These are phyloP conservation scores for Aspergillus bertholletiae DNA, from an alignment of 495 filamentous ascomycete genomes.

Conservation along the genomic window DNA sequence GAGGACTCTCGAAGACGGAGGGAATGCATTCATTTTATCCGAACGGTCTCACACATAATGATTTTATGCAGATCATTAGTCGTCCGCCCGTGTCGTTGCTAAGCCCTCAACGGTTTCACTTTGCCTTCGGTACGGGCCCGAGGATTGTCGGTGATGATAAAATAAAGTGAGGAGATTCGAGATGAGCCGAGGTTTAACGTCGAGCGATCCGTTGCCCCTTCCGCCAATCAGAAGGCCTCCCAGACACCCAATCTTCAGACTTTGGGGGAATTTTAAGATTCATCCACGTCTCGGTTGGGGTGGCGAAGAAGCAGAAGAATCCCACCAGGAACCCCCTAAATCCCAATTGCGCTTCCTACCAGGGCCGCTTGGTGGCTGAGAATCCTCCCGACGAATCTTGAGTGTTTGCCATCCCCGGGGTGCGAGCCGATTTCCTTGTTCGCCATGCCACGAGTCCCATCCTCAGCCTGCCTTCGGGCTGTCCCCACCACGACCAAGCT, in stretches of 20 bases:
- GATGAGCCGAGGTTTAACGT: not conserved
- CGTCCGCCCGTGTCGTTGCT: no score
- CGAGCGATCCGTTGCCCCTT: not conserved
- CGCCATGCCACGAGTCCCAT: conserved; percentile 11
- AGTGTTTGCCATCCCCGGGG: no score
- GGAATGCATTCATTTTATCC: no score
- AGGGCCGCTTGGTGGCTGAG: not conserved
- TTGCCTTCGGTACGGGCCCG: no score
- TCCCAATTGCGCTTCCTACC: not conserved
- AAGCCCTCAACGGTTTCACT: no score
- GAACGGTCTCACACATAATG: no score
- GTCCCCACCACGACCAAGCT: conserved; percentile 17
- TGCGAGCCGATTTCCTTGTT: no score
- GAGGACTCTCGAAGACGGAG: no score
- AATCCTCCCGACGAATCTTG: not conserved
- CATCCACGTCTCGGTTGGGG: not conserved
- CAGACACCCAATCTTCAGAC: not conserved
- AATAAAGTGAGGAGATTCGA: not conserved
- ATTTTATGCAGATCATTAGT: no score
- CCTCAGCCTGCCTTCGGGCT: conserved; percentile 14
- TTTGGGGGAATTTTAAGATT: not conserved
- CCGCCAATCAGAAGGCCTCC: not conserved
- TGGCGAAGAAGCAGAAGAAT: not conserved
- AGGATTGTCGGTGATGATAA: not conserved
- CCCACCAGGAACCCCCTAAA: not conserved